phyloP scores from a whole-genome alignment of 2,329 filamentous ascomycete genomes.

The Cytospora paraplurivora region DNA sequence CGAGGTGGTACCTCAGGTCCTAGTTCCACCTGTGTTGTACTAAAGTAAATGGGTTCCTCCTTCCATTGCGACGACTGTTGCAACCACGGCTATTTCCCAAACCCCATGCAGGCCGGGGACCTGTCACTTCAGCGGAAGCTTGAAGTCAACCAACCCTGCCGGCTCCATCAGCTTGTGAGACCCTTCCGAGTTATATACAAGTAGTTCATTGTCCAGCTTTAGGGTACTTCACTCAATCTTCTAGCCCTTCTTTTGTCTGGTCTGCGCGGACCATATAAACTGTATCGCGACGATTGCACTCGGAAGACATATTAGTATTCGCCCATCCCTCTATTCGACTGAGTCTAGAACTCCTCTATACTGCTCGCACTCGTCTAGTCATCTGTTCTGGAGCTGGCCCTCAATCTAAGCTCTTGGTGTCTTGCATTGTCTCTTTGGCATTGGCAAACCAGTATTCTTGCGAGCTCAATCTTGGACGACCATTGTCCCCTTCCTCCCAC shows the following conservation, averaged over 20 bases:
- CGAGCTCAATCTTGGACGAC: neutral
- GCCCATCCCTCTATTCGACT: conserved; percentile 2
- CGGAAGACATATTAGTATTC: neutral
- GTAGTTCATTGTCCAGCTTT: conserved; percentile 23
- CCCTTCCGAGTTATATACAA: conserved; percentile 31
- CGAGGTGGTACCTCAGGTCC: conserved; percentile 48
- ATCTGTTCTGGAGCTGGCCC: conserved; percentile 8
- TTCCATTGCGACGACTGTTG: conserved; percentile 40
- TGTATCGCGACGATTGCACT: conserved; percentile 14
- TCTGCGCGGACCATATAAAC: conserved; percentile 19
- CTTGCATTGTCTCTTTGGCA: conserved; percentile 7
- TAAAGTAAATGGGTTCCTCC: conserved; percentile 44
- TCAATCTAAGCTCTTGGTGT: neutral
- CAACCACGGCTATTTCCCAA: conserved; percentile 43
- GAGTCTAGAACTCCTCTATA: neutral
- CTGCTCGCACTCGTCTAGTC: conserved; percentile 16
- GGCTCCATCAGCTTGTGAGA: conserved; percentile 40
- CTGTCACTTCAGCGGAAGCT: conserved; percentile 43
- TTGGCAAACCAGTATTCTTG: conserved; percentile 10
- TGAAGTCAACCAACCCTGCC: conserved; percentile 45
- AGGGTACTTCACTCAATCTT: neutral
- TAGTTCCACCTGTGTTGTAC: conserved; percentile 51
- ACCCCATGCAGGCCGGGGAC: conserved; percentile 46
- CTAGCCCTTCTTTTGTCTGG: conserved; percentile 14
- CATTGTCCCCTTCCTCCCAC: neutral